Conservation (phyloP, 208 protist species). For the Wallacemonas sp. region DNA sequence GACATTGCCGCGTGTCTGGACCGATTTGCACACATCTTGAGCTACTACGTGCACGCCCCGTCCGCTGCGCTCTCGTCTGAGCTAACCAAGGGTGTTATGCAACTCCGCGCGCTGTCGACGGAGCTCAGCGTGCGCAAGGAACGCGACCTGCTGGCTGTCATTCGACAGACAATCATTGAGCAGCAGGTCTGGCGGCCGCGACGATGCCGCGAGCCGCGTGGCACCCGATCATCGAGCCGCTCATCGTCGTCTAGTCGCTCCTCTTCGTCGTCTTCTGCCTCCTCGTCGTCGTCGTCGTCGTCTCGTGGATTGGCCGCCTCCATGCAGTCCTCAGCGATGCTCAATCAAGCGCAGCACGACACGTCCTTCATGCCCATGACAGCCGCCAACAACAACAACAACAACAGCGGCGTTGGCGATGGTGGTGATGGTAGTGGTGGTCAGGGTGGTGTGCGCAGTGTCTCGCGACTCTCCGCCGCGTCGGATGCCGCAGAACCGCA, state of each 20-base stretch:
- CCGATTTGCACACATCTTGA: conserved; percentile 52
- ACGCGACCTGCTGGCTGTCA: conserved; percentile 50
- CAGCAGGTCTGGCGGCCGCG: conserved; percentile 28
- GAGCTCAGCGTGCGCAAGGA: conserved; percentile 60
- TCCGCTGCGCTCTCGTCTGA: conserved; percentile 52
- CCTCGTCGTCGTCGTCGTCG: background rate
- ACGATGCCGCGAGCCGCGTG: background rate
- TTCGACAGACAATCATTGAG: conserved; percentile 42
- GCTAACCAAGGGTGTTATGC: conserved; percentile 59
- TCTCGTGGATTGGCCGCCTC: background rate
- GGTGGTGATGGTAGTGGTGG: background rate
- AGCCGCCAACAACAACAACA: too few relatives aligned
- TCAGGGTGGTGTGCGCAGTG: background rate
- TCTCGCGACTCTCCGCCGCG: background rate
- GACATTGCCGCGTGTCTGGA: conserved; percentile 58
- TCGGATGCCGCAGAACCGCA: background rate
- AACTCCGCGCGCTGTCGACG: conserved; percentile 58
- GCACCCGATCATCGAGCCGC: background rate
- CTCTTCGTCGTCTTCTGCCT: background rate
- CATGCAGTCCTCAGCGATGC: too few relatives aligned
- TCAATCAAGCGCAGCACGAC: too few relatives aligned
- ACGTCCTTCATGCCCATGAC: too few relatives aligned
- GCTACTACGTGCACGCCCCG: conserved; percentile 54
- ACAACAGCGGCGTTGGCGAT: too few relatives aligned
- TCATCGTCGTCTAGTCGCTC: background rate